Base-by-base conservation (phyloP, 768 basidiomycete species). In the Pholiota conissans region DNA sequence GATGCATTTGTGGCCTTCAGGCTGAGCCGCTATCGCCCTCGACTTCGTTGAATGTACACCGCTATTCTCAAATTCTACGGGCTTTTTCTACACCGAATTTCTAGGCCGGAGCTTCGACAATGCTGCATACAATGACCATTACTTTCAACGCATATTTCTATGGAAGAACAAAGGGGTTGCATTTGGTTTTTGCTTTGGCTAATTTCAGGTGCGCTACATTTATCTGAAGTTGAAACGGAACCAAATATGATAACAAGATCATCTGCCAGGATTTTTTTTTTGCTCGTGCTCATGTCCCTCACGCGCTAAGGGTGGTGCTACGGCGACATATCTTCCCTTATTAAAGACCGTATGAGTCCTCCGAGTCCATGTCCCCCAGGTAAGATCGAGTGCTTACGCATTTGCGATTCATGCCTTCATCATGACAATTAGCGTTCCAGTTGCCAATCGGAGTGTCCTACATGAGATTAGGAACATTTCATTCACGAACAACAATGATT, bases 341-440 rank as follows among this genome's bases (percentile, higher is more conserved):
- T 54, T 56, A 45, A 55, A 49, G 58, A 55, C 55, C 32, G 48
- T 48, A 58, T 59, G 58, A 60, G 57, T 39, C 29, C 10, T 35
- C 30, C 56, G 39, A 54, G 22, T 22, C 42, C 51, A 26, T 40
- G 52, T 49, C 39, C 42, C 11, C 48, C 48, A 20, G n/a, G 11
- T 24, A 48, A 32, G 53, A 55, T 55, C 52, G 58, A 40, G 39
- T 29, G 34, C 26, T 55, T 24, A 20, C 18, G 26, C 28, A 45
- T 46, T 20, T 32, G 51, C 9, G 27, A 49, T 59, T 48, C 46
- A 57, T 9, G 42, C 45, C 28, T 56, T 57, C 34, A 40, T 47
- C 49, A 56, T 50, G 40, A 24, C 49, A 50, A 48, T 66, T 63
- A 58, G 47, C 56, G 53, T 65, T 65, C 42, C 55, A 54, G 16